Conservation (phyloP, 2,329 filamentous ascomycete species). For the Penicillium sp. region DNA sequence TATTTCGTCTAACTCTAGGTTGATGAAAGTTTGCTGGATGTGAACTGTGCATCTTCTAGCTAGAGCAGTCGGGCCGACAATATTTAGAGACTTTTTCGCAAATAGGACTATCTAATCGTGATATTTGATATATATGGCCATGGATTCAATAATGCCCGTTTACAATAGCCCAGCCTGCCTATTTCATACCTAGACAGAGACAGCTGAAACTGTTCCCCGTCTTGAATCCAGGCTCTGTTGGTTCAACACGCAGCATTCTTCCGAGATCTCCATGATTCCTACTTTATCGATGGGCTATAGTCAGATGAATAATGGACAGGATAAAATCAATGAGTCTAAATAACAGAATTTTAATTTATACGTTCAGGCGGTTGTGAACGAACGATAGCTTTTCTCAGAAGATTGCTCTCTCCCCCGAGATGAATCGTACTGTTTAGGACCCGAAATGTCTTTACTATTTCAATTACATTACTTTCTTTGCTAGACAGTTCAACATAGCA, state of each 20-base stretch:
- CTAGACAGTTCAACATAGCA: too few species aligned
- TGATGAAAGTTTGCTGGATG: not conserved
- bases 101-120: not conserved
- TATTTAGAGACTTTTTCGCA: not conserved
- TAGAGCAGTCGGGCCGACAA: not conserved
- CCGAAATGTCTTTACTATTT: too few species aligned
- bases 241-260: too few species aligned
- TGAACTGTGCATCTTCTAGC: not conserved
- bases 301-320: not conserved
- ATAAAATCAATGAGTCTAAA: not conserved
- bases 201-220: not conserved
- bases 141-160: not conserved
- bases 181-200: not conserved
- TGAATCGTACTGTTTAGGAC: too few species aligned
- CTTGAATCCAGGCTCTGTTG: too few species aligned
- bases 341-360: not conserved
- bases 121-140: too few species aligned
- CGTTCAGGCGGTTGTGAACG: not conserved
- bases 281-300: too few species aligned
- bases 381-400: not conserved
- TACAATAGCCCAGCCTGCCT: not conserved
- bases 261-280: too few species aligned
- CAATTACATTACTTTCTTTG: too few species aligned
- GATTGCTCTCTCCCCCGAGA: too few species aligned
- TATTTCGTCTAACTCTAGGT: not conserved